Evolutionary conservation across 345 rosid species (phyloP).

Genomic region (Eucalyptus tenuipes): DNA sequence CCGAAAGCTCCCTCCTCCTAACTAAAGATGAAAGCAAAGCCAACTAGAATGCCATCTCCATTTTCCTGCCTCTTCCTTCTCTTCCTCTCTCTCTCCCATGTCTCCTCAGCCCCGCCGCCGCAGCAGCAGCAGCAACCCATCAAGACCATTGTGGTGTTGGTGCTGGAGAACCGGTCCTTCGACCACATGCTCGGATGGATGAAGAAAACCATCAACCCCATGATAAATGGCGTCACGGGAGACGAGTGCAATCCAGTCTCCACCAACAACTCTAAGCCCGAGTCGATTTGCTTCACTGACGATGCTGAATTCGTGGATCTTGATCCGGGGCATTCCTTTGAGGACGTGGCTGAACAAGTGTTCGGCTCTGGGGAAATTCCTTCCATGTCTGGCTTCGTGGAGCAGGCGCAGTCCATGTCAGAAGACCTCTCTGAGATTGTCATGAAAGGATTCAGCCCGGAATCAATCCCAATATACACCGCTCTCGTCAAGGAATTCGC

Average conservation of each 20-base stretch:
- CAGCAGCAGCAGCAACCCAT: constrained; percentile 29
- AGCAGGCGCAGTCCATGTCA: constrained; percentile 81
- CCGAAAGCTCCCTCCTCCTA: not conserved
- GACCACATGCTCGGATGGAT: constrained; percentile 97
- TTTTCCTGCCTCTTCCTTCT: not conserved
- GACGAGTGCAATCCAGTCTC: constrained; percentile 78
- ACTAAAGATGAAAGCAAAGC: not conserved
- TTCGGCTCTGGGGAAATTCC: constrained; percentile 63
- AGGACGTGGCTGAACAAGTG: constrained; percentile 72
- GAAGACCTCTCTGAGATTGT: constrained; percentile 60
- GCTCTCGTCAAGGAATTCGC: constrained; percentile 63
- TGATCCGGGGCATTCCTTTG: constrained; percentile 97
- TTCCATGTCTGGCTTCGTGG: constrained; percentile 86
- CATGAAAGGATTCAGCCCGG: constrained; percentile 81
- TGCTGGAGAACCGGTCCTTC: constrained; percentile 83
- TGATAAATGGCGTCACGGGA: constrained; percentile 77
- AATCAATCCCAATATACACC: constrained; percentile 57
- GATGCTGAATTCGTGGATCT: constrained; percentile 94
- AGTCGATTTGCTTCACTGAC: constrained; percentile 64
- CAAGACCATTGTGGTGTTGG: constrained; percentile 67
- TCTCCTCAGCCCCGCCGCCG: not conserved
- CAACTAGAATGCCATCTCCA: not conserved
- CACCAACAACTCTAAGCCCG: constrained; percentile 14
- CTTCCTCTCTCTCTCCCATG: not conserved
- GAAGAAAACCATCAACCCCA: constrained; percentile 60